Percentiles rank a stretch among this genome's conserved stretches.
phyloP scores from a whole-genome alignment of 805 yeast species.

The Barnettozyma wickerhamii region DNA sequence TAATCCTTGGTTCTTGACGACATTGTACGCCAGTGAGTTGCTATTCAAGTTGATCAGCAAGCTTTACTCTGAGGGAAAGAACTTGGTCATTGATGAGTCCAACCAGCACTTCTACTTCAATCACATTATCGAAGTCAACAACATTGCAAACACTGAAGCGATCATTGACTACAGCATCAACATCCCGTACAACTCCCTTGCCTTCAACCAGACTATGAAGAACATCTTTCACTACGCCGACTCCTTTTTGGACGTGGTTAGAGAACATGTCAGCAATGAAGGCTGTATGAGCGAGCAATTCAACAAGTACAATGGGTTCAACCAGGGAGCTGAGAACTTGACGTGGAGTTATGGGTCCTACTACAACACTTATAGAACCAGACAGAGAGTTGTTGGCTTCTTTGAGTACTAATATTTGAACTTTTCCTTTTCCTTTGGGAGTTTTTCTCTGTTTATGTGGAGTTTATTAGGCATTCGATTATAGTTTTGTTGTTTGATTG shows the following conservation, averaged over 20 bases:
- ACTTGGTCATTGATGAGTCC: constrained; percentile 37
- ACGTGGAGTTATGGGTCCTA: constrained; percentile 91
- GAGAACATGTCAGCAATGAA: constrained; percentile 54
- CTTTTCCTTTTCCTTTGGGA: background rate
- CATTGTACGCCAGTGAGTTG: constrained; percentile 64
- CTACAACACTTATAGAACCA: constrained; percentile 65
- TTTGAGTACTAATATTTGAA: constrained; percentile 9
- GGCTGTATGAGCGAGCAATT: constrained; percentile 89
- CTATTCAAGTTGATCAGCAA: constrained; percentile 51
- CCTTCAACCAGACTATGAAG: constrained; percentile 41
- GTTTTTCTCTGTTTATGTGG: background rate
- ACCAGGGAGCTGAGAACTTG: constrained; percentile 83
- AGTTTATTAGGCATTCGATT: too few relatives aligned
- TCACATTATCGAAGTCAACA: constrained; percentile 20
- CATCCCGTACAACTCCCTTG: constrained; percentile 31
- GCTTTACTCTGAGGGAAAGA: constrained; percentile 34
- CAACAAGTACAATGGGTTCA: constrained; percentile 71
- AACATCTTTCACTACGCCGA: constrained; percentile 57
- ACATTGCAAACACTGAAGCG: background rate
- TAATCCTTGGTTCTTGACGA: constrained; percentile 89
- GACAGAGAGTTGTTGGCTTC: constrained; percentile 37
- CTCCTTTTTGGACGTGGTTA: constrained; percentile 56
- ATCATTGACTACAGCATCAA: constrained; percentile 8
- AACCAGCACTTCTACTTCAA: constrained; percentile 30
- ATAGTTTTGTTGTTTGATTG: too few relatives aligned